These are phyloP conservation scores for Entomortierella chlamydospora DNA, from an alignment of 192 early-diverging fungal genomes.

Conservation along the genomic window DNA sequence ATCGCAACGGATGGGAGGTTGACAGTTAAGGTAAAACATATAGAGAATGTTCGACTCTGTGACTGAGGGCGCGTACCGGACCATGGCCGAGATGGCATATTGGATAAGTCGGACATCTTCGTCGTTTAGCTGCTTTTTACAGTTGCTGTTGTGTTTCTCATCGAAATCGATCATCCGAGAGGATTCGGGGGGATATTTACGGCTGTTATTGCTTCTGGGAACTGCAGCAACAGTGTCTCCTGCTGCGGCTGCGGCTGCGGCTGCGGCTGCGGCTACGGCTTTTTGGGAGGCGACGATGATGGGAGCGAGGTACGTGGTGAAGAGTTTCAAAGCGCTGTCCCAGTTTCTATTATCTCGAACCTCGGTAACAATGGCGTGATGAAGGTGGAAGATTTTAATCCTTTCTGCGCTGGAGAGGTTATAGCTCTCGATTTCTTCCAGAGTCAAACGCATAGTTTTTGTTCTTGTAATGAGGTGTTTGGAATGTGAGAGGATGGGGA, in stretches of 20 bases:
- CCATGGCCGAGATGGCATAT: constrained; percentile 12
- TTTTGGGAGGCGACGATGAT: constrained; percentile 20
- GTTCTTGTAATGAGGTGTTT: too few species aligned
- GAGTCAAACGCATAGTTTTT: not conserved
- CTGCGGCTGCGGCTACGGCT: not conserved
- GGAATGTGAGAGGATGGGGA: not conserved
- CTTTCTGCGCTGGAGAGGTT: not conserved
- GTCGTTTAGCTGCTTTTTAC: not conserved
- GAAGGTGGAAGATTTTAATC: constrained; percentile 7
- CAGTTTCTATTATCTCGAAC: constrained; percentile 21
- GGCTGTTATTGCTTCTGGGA: too few species aligned
- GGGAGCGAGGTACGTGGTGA: constrained; percentile 30
- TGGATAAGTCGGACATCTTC: constrained; percentile 1
- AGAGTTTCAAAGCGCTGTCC: constrained; percentile 29
- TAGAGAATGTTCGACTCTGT: constrained; percentile 29
- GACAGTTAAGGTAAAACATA: constrained; percentile 37
- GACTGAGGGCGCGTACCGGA: constrained; percentile 38
- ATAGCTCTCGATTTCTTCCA: constrained; percentile 4
- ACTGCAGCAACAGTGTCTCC: not conserved
- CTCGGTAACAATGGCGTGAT: constrained; percentile 26
- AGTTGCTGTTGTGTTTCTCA: not conserved
- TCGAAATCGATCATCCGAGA: constrained; percentile 2
- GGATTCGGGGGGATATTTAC: too few species aligned
- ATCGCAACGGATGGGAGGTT: constrained; percentile 21
- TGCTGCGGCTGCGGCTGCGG: not conserved